These are phyloP conservation scores for Lactarius deliciosus DNA, from an alignment of 768 basidiomycete species.

Conservation along the genomic window DNA sequence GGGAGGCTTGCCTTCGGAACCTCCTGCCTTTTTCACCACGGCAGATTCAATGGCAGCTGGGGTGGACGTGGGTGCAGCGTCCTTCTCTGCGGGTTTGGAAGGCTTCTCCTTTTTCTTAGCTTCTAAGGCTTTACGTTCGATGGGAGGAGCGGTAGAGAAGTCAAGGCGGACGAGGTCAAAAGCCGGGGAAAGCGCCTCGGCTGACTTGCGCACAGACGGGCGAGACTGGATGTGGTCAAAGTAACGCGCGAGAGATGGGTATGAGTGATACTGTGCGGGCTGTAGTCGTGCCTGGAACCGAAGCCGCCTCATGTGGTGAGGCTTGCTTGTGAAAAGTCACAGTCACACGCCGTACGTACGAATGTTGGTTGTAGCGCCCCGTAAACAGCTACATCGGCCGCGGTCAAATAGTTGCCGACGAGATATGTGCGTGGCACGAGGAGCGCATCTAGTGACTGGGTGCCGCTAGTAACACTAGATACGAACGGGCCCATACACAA, in stretches of 20 bases:
- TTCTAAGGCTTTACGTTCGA: constrained; percentile 69
- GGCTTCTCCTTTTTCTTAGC: constrained; percentile 78
- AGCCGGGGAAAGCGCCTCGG: constrained; percentile 49
- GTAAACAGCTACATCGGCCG: constrained; percentile 89
- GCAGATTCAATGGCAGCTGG: constrained; percentile 37
- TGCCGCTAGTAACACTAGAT: constrained; percentile 12
- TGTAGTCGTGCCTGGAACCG: constrained; percentile 61
- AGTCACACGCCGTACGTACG: constrained; percentile 46
- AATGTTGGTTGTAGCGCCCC: constrained; percentile 81
- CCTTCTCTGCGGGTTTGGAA: constrained; percentile 37
- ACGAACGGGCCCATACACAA: not conserved
- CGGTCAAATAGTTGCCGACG: constrained; percentile 80
- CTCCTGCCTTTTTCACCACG: constrained; percentile 59
- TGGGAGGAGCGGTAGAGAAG: constrained; percentile 68
- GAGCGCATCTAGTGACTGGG: constrained; percentile 67
- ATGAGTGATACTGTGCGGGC: constrained; percentile 70
- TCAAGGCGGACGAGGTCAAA: constrained; percentile 67
- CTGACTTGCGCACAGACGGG: constrained; percentile 58
- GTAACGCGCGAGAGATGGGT: constrained; percentile 86
- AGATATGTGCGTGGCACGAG: constrained; percentile 81
- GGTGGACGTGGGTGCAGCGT: constrained; percentile 29
- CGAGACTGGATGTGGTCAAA: constrained; percentile 90
- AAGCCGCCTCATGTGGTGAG: not conserved
- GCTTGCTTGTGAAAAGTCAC: not conserved
- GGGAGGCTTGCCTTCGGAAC: constrained; percentile 36